A percentile compares a stretch with the other conserved stretches of the same genome.
Evolutionary conservation across 148 eudicot species (phyloP).

Genomic region (Amaranthus hypochondriacus): DNA sequence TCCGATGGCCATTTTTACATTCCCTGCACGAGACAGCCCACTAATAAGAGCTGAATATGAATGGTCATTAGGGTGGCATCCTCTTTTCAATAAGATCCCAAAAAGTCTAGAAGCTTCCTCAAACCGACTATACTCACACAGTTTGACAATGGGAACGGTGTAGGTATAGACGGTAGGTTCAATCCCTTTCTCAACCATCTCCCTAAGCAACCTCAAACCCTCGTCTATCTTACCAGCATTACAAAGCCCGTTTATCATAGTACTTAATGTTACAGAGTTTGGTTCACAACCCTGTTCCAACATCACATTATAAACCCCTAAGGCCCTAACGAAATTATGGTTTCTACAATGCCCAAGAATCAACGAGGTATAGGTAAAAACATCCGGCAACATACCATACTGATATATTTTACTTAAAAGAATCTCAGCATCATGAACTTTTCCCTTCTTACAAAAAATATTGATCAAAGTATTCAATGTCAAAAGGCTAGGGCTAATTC

Average conservation of each 20-base stretch:
- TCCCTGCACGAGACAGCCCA: conserved; percentile 49
- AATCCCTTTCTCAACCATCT: conserved; percentile 56
- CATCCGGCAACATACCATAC: conserved; percentile 53
- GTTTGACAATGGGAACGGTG: conserved; percentile 50
- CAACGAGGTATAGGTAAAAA: conserved; percentile 55
- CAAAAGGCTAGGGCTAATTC: conserved; percentile 53
- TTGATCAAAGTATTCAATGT: conserved; percentile 71
- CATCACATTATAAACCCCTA: conserved; percentile 52
- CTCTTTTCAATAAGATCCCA: conserved; percentile 45
- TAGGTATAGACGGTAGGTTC: conserved; percentile 60
- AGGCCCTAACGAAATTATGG: conserved; percentile 40
- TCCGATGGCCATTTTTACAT: conserved; percentile 55
- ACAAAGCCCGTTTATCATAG: conserved; percentile 67
- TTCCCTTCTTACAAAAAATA: conserved; percentile 60
- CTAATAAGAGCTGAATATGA: conserved; percentile 74
- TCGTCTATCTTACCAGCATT: conserved; percentile 50
- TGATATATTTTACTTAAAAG: conserved; percentile 38
- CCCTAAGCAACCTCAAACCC: conserved; percentile 48
- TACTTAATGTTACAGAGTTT: conserved; percentile 50
- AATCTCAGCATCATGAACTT: conserved; percentile 45
- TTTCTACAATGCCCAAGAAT: conserved; percentile 73
- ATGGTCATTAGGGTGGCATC: conserved; percentile 61
- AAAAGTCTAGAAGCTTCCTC: conserved; percentile 51
- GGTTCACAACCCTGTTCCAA: conserved; percentile 50
- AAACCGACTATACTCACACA: conserved; percentile 47